Evolutionary conservation across 2,329 filamentous ascomycete species (phyloP), one percentile per base, ranked within the genome.

Genomic region (Beauveria scarabaeidicola): DNA sequence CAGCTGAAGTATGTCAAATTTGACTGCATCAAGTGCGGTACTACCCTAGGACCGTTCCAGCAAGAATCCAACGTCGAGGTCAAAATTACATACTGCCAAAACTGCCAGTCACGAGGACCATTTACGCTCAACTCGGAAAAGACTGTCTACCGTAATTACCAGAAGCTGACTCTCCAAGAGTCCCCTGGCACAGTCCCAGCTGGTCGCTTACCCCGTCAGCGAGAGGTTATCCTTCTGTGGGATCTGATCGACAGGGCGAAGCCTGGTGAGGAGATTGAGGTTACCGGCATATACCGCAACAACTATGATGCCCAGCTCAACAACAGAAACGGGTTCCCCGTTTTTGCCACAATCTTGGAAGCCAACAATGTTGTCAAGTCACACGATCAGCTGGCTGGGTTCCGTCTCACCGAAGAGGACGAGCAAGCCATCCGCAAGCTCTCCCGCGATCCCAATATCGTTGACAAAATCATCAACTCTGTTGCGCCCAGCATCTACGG

Each of bases 1-100:
- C 94, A 99, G 76, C 80, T 99, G 62, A 97, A 97, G 74, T 97
- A 97, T 73, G 90, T 99, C 76, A 96, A 97, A 76, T 97, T 99
- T 70, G 90, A 97, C 76, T 99, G 94, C 75, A 85, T 81, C 61
- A 99, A 97, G 76, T 99, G 94, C 69, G 90, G 90, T 62, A 83
- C 90, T 50, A 96, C 91, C 0, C 82, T 99, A 3, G 94, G 94
- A 1, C 94, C 94, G 19, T 99, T 97, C 78, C 93, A 96, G 70
- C 94, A 99, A 69, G 94, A 99, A 76, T 94, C 93, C 46, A 96
- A 94, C 63, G 87, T 92, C 47, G 94, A 99, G 73, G 92, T 99
- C 70, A 96, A 93, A 75, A 90, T 99, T 66, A 90, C 89, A 0
- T 99, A 90, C 78, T 99, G 94, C 72, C 93, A 97, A 70, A 94